phyloP scores from a whole-genome alignment of 345 rosid genomes.

The Populus tremula region DNA sequence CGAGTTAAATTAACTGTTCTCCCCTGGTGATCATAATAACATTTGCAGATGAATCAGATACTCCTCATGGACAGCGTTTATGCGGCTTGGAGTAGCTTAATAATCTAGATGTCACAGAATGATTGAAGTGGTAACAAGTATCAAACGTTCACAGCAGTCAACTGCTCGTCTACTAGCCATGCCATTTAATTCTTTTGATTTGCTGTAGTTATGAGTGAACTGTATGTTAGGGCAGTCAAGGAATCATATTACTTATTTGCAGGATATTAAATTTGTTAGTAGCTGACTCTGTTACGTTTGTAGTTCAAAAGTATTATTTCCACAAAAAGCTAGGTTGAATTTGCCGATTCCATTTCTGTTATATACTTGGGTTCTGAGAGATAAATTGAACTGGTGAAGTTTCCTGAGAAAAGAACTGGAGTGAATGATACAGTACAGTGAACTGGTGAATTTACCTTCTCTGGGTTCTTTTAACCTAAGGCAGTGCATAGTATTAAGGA shows the following conservation, averaged over 20 bases:
- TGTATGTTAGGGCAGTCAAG: not conserved
- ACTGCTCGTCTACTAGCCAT: not conserved
- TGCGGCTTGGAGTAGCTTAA: not conserved
- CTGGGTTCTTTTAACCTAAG: too few species aligned
- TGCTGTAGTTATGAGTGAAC: not conserved
- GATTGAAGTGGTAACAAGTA: not conserved
- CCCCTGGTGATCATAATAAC: too few species aligned
- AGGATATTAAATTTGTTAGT: constrained; percentile 7
- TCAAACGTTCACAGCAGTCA: constrained; percentile 8
- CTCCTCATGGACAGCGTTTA: not conserved
- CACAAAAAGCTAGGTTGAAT: not conserved
- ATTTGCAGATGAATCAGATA: constrained; percentile 26
- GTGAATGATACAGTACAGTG: too few species aligned
- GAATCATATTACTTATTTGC: not conserved
- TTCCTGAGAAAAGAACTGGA: too few species aligned
- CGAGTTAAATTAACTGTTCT: too few species aligned
- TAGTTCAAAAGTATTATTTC: not conserved
- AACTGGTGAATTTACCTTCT: too few species aligned
- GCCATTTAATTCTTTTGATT: not conserved
- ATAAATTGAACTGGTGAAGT: too few species aligned
- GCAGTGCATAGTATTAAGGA: too few species aligned
- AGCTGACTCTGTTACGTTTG: not conserved
- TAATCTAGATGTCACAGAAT: constrained; percentile 1
- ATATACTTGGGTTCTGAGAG: too few species aligned
- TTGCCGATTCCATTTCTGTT: not conserved